These are phyloP conservation scores for Lentithecium fluviatile DNA, from an alignment of 495 filamentous ascomycete genomes.

Conservation along the genomic window DNA sequence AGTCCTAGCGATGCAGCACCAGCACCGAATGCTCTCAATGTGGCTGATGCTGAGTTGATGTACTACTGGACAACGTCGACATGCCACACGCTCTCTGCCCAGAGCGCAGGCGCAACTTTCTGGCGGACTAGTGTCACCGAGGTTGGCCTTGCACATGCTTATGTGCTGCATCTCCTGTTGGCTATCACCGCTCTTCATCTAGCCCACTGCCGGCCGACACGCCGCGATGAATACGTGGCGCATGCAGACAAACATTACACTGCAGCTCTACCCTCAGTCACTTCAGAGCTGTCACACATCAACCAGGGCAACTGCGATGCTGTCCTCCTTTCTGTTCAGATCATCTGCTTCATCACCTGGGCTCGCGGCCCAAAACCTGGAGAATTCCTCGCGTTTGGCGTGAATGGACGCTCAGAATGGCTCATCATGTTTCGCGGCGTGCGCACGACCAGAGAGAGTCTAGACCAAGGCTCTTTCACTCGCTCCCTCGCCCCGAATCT, in stretches of 20 bases:
- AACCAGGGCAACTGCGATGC: constrained; percentile 3
- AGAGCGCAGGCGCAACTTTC: constrained; percentile 1
- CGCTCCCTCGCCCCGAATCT: not conserved
- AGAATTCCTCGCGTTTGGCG: constrained; percentile 11
- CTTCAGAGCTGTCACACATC: constrained; percentile 8
- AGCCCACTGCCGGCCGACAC: not conserved
- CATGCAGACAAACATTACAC: constrained; percentile 11
- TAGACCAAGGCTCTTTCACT: not conserved
- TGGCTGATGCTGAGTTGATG: constrained; percentile 5
- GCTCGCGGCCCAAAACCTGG: constrained; percentile 6
- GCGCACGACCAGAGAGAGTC: not conserved
- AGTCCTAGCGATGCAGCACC: not conserved
- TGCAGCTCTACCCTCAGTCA: not conserved
- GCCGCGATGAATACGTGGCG: constrained; percentile 1
- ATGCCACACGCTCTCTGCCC: constrained; percentile 4
- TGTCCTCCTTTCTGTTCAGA: constrained; percentile 5
- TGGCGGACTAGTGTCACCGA: constrained; percentile 5
- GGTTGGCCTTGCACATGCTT: not conserved
- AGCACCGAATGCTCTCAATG: not conserved
- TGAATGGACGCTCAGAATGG: constrained; percentile 14
- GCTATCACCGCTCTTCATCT: constrained; percentile 8
- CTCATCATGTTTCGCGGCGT: constrained; percentile 19
- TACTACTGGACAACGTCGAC: constrained; percentile 16
- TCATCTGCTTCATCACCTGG: constrained; percentile 13
- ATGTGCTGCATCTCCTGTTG: constrained; percentile 9